A percentile compares a stretch with the other conserved stretches of the same genome.
phyloP scores from a whole-genome alignment of 192 early-diverging fungal genomes.

The Coemansia sp. region DNA sequence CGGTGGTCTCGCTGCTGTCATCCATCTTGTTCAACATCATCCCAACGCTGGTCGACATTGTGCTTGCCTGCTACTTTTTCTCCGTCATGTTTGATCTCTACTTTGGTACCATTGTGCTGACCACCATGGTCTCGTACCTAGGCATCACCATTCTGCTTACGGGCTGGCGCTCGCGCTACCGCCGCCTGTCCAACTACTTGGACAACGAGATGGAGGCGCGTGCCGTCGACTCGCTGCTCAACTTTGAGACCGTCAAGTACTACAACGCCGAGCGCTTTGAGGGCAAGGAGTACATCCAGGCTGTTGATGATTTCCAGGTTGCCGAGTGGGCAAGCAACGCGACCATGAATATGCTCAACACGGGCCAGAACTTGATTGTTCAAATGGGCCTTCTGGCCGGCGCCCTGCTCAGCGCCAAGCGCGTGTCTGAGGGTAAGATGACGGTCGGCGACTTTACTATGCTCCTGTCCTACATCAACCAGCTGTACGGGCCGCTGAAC shows the following conservation, averaged over 20 bases:
- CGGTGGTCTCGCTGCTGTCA: slow-evolving; percentile 70
- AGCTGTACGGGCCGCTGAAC: slow-evolving; percentile 85
- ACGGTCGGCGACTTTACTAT: slow-evolving; percentile 82
- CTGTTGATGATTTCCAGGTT: slow-evolving; percentile 71
- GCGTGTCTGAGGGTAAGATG: slow-evolving; percentile 66
- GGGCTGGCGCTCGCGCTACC: slow-evolving; percentile 81
- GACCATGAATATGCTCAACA: slow-evolving; percentile 76
- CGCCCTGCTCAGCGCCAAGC: slow-evolving; percentile 76
- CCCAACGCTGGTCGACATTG: slow-evolving; percentile 84
- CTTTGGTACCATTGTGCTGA: slow-evolving; percentile 79
- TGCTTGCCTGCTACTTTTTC: slow-evolving; percentile 74
- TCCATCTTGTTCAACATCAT: slow-evolving; percentile 88
- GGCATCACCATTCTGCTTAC: slow-evolving; percentile 76
- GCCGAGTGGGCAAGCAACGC: slow-evolving; percentile 80
- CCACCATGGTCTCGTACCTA: slow-evolving; percentile 86
- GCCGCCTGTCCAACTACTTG: slow-evolving; percentile 75
- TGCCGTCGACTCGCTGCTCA: slow-evolving; percentile 89
- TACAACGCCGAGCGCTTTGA: slow-evolving; percentile 90
- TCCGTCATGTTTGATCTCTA: slow-evolving; percentile 60
- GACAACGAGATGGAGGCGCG: slow-evolving; percentile 82
- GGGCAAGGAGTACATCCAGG: slow-evolving; percentile 68
- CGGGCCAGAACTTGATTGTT: slow-evolving; percentile 84
- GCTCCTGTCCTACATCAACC: slow-evolving; percentile 82
- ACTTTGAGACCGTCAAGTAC: slow-evolving; percentile 99
- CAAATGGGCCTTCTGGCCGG: slow-evolving; percentile 78